These are phyloP conservation scores for Penicillium nucicola DNA, from an alignment of 495 filamentous ascomycete species.

Conservation along the genomic window DNA sequence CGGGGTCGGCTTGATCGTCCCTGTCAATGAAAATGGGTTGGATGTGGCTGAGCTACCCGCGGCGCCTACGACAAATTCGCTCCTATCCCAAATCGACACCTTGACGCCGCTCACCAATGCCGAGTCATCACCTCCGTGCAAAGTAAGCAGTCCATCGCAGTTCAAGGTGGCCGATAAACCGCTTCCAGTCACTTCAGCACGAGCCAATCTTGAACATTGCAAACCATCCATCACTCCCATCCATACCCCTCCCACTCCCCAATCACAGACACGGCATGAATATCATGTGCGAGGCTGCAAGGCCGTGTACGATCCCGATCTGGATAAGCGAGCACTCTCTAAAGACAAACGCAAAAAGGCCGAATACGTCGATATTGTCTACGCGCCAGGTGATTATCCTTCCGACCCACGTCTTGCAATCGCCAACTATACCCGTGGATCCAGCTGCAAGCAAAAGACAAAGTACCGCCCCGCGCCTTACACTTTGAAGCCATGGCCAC, in stretches of 20 bases:
- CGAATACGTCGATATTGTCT: slow-evolving; percentile 68
- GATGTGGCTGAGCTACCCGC: slow-evolving; percentile 2
- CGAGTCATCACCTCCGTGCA: slow-evolving; percentile 70
- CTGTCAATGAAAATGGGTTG: slow-evolving; percentile 57
- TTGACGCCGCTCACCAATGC: slow-evolving; percentile 74
- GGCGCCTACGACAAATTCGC: slow-evolving; percentile 33
- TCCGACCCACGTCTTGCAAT: slow-evolving; percentile 75
- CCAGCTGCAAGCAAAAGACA: slow-evolving; percentile 65
- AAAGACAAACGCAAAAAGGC: slow-evolving; percentile 68
- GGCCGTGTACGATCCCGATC: slow-evolving; percentile 71
- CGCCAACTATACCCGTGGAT: slow-evolving; percentile 52
- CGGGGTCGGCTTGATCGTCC: slow-evolving; percentile 64
- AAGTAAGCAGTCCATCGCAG: slow-evolving; percentile 50
- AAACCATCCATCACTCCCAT: slow-evolving; percentile 44
- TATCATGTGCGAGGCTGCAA: slow-evolving; percentile 64
- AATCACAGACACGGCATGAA: slow-evolving; percentile 60
- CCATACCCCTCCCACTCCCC: slow-evolving; percentile 48
- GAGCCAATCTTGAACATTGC: slow-evolving; percentile 12
- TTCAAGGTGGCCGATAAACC: slow-evolving; percentile 31
- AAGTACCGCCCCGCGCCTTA: slow-evolving; percentile 75
- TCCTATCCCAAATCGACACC: slow-evolving; percentile 51
- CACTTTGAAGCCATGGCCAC: slow-evolving; percentile 69
- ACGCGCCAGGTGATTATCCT: slow-evolving; percentile 64
- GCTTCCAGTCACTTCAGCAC: slow-evolving; percentile 9
- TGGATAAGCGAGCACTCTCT: slow-evolving; percentile 56